Evolutionary conservation across 192 early-diverging fungal species (phyloP), one percentile per base, ranked within the genome.

Genomic region (Podila verticillata): DNA sequence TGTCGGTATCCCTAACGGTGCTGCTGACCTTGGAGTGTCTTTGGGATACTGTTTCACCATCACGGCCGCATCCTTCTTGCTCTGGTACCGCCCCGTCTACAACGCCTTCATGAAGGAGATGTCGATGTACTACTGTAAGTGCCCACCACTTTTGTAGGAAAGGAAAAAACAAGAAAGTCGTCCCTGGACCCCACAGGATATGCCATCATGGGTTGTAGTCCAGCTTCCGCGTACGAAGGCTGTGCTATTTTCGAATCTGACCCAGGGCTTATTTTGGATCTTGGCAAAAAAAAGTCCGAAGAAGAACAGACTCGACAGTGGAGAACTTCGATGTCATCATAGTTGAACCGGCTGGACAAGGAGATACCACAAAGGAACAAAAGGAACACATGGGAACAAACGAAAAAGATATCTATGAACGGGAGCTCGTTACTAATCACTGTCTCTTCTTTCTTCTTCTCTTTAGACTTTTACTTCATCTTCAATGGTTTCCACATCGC

Each of bases 21-120:
- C 92, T 17, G 87, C 91, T n/a, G 90, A 91, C 83, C 91, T 96
- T 83, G 95, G 93, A 15, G 92, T 93, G 2, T 88, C 92, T 69
- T 84, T 93, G 30, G 87, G 89, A 17, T 89, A 91, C 64, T 87
- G 91, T 79, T 93, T 94, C 72, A 95, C 94, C 3, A 92, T 94
- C 65, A 90, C 88, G 12, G 81, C 85, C 5, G 87, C 87, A 3
- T 94, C 92, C 63, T 94, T 96, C 83, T 93, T 94, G 81, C 35
- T 92, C 58, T 95, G 95, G 95, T 96, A 96, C 82, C 90, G 94
- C 13, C 95, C 95, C 26, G 85, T 94, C 39, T 96, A 96, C 84
- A 93, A 92, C 51, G 94, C 94, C 39, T 96, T 92, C 74, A 90
- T 92, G 89, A 94, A 93, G 84, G 93, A 95, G 73, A 89, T 89